These are phyloP conservation scores for Mycena vulgaris DNA, from an alignment of 768 basidiomycete species.

Conservation along the genomic window DNA sequence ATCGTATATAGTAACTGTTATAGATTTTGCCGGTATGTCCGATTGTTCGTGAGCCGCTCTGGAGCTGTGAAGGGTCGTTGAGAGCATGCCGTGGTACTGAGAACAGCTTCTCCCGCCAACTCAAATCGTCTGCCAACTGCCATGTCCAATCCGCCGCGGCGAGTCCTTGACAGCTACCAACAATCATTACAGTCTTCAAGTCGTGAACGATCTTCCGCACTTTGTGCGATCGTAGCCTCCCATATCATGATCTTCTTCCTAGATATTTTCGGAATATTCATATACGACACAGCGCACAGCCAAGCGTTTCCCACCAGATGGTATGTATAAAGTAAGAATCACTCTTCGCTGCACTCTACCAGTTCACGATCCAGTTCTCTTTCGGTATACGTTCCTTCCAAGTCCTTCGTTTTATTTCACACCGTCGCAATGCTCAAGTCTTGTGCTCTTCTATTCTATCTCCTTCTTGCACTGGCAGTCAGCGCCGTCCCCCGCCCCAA, in stretches of 20 bases:
- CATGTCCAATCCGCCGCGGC: neutral
- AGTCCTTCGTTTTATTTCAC: neutral
- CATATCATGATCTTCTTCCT: neutral
- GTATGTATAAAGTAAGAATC: neutral
- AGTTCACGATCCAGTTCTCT: neutral
- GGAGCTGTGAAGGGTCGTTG: too few species aligned
- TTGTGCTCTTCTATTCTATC: constrained; percentile 10
- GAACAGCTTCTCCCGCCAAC: neutral
- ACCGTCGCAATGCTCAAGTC: constrained; percentile 7
- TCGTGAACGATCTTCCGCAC: neutral
- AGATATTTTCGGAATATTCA: neutral
- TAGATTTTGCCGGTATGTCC: too few species aligned
- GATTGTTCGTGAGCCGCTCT: too few species aligned
- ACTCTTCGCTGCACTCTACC: neutral
- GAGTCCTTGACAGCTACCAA: neutral
- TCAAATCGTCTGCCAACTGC: neutral
- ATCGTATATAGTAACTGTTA: neutral
- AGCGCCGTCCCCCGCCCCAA: constrained; percentile 7
- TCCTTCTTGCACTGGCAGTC: constrained; percentile 19
- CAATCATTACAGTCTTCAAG: neutral
- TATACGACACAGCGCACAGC: neutral
- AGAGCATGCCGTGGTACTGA: neutral
- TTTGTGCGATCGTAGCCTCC: neutral
- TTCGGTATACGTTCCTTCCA: neutral
- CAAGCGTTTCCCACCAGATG: neutral